These are phyloP conservation scores for Trametes coccinea DNA, from an alignment of 768 basidiomycete genomes.

Conservation along the genomic window DNA sequence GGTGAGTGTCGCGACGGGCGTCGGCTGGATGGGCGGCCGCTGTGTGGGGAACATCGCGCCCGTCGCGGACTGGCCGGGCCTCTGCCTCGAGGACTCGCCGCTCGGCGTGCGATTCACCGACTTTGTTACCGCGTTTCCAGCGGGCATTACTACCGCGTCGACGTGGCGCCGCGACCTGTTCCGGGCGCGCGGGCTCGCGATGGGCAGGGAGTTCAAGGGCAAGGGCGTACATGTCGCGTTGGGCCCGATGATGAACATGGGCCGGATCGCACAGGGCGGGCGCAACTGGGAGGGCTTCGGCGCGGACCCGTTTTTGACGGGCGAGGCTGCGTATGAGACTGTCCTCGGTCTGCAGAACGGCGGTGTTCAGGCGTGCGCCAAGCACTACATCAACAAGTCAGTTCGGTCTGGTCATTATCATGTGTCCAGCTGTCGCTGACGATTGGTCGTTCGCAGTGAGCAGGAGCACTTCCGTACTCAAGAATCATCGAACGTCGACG, in stretches of 20 bases:
- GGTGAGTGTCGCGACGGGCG: slow-evolving; percentile 62
- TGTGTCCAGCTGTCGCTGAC: neutral
- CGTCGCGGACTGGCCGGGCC: slow-evolving; percentile 58
- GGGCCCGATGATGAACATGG: slow-evolving; percentile 86
- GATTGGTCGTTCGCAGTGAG: slow-evolving; percentile 43
- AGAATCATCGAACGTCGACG: slow-evolving; percentile 70
- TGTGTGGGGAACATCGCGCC: slow-evolving; percentile 70
- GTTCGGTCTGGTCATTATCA: slow-evolving; percentile 23
- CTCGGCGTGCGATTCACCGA: slow-evolving; percentile 78
- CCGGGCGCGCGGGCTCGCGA: slow-evolving; percentile 69
- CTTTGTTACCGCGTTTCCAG: slow-evolving; percentile 76
- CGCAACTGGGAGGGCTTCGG: slow-evolving; percentile 97
- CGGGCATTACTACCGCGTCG: slow-evolving; percentile 80
- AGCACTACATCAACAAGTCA: slow-evolving; percentile 79
- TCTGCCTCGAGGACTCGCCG: slow-evolving; percentile 79
- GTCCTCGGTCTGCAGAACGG: slow-evolving; percentile 76
- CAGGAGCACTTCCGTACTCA: slow-evolving; percentile 63
- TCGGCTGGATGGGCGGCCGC: slow-evolving; percentile 62
- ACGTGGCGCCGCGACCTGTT: slow-evolving; percentile 82
- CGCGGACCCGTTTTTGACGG: slow-evolving; percentile 83
- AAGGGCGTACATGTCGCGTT: slow-evolving; percentile 86
- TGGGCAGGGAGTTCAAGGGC: slow-evolving; percentile 80
- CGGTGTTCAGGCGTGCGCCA: slow-evolving; percentile 86
- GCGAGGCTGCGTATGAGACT: slow-evolving; percentile 78
- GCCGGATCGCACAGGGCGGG: slow-evolving; percentile 73